Base-by-base conservation (phyloP, 225 moss, liverwort and hornwort species). In the Lunularia cruciata region DNA sequence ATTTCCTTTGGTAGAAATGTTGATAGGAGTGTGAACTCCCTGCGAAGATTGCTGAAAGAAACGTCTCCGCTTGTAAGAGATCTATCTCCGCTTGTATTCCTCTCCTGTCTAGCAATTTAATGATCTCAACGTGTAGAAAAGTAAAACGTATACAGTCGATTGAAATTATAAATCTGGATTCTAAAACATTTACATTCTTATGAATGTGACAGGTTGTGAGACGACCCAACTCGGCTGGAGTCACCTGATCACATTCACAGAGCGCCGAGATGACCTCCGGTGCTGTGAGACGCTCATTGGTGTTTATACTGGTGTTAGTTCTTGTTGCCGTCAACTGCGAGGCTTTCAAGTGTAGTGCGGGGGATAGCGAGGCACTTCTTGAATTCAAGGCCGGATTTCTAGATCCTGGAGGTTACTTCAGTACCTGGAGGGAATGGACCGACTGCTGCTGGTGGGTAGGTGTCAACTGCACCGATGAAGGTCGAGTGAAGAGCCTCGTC, bases 401-500 rank as follows among this genome's bases (percentile, higher is more conserved):
- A 1, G 81, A 81, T 22, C 69, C 73, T 0, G 77, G 81, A 0
- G 77, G 77, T 27, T 18, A 65, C 33, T 81, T 81, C 45, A 47
- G 30, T 25, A 73, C 73, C 18, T 81, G 81, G 81, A 65, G 16
- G 0, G 0, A 22, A 3, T 15, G 73, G 4, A 33, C 9, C 52
- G 73, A 70, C 40, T 76, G 76, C 68, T 81, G 81, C 64, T 33
- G 33, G 30, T 81, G 81, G 81, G 13, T 16, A 10, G 69, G 76
- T 3, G 76, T 81, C 2, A 60, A 32, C 19, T 81, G 81, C 70
- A 69, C 73, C 13, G 36, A 39, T 5, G 25, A 14, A 0, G 81
- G 76, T 26, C 68, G 76, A 22, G 81, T 81, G 6, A 69, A 51
- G 28, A 68, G 59, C 20, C 47, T 81, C 3, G 25, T 2, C 19